Evolutionary conservation across 2,329 filamentous ascomycete genomes (phyloP), one percentile per base, ranked within the genome.

Genomic region (Colletotrichum plurivorum): DNA sequence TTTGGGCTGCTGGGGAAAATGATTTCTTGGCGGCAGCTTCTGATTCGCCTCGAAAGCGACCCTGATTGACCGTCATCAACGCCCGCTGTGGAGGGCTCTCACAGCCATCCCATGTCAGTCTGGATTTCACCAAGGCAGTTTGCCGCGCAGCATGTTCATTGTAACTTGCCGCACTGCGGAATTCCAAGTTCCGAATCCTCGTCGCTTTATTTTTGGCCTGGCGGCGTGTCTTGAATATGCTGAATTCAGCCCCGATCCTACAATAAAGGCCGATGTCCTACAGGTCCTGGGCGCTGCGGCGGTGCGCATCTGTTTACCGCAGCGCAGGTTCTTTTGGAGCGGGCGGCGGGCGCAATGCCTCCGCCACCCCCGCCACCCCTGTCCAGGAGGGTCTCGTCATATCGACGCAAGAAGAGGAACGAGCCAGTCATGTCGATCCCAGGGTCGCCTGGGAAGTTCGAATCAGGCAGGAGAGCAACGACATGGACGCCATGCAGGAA

Each of bases 391-490:
- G 36, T 10, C 36, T 20, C 27, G 57, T 59, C 49, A 36, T 36
- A 36, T 36, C 53, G 16, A 22, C 51, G 55, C 48, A 20, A 48
- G 54, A 59, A 36, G 51, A 41, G 41, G 41, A 48, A 39, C 62
- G 48, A 48, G 25, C 62, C 49, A 61, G 36, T 36, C 43, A 51
- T 56, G 18, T 57, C 13, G 48, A 41, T 15, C 36, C 56, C 39
- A 15, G 51, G 39, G 12, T 39, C 46, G 62, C 48, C 51, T 67
- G 51, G 63, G 31, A 54, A 27, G 45, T 45, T 46, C 67, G 22
- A 69, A 69, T 53, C 43, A 52, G 67, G 67, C 54, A 69, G 67
- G 67, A 69, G 67, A 66, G 31, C 18, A 27, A 13, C 52, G 55
- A 67, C 13, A 13, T 61, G 63, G 20, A 69, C 51, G 13, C 55